Percentiles rank a stretch among this genome's conserved stretches.
Conservation (phyloP, 1,284 basidiomycete genomes). For the Trichosporon faecale region DNA sequence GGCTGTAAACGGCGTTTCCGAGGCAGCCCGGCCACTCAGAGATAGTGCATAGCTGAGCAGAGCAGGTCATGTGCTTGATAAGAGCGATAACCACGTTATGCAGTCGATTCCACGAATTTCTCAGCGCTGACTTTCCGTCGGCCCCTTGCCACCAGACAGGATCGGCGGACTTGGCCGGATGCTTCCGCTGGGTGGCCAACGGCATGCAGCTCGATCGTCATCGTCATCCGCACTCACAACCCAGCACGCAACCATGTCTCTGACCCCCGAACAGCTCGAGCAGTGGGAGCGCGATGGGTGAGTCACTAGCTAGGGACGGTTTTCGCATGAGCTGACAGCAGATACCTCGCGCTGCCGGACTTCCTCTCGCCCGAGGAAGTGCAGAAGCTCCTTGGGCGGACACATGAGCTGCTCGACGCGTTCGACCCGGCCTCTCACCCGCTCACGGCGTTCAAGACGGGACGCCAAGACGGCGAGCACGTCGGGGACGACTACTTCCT, state of each 20-base stretch:
- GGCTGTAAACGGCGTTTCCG: too few relatives aligned
- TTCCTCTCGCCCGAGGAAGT: slow-evolving; percentile 67
- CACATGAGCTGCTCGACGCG: slow-evolving; percentile 68
- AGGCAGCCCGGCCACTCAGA: not conserved
- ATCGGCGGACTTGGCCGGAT: slow-evolving; percentile 1
- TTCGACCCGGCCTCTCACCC: slow-evolving; percentile 79
- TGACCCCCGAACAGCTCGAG: slow-evolving; percentile 36
- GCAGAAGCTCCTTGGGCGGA: slow-evolving; percentile 63
- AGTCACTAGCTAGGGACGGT: not conserved
- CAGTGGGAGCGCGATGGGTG: slow-evolving; percentile 40
- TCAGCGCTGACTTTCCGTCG: not conserved
- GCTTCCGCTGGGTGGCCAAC: not conserved
- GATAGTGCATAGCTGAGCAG: not conserved
- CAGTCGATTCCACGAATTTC: not conserved
- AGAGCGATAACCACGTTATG: not conserved
- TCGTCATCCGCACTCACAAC: not conserved
- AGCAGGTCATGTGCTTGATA: not conserved
- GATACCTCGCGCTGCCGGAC: slow-evolving; percentile 72
- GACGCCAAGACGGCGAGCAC: slow-evolving; percentile 59
- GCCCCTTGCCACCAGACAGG: not conserved
- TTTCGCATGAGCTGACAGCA: slow-evolving; percentile 14
- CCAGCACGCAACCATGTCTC: slow-evolving; percentile 22
- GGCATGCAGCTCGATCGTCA: not conserved
- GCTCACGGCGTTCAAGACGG: slow-evolving; percentile 83
- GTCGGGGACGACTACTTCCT: slow-evolving; percentile 85